phyloP scores from a whole-genome alignment of 2,329 filamentous ascomycete genomes.

The Fusarium sp. region DNA sequence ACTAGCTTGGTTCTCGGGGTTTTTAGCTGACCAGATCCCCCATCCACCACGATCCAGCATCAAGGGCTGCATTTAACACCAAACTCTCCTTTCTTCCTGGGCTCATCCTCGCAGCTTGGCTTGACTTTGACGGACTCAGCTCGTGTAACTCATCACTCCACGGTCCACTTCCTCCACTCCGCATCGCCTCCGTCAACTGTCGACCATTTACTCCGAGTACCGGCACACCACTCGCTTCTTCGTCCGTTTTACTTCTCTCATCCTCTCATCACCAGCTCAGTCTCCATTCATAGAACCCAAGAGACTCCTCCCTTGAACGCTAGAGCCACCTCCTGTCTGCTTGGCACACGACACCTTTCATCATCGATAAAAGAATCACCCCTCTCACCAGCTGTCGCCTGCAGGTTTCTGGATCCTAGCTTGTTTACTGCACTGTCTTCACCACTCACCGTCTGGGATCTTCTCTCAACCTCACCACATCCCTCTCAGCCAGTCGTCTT shows the following conservation, averaged over 20 bases:
- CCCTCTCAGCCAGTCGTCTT: slow-evolving; percentile 44
- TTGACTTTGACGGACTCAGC: slow-evolving; percentile 36
- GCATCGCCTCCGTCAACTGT: slow-evolving; percentile 34
- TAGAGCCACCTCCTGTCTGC: slow-evolving; percentile 42
- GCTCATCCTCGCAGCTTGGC: slow-evolving; percentile 9
- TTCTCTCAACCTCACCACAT: slow-evolving; percentile 41
- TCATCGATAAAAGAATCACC: slow-evolving; percentile 48
- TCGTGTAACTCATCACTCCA: slow-evolving; percentile 37
- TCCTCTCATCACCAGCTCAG: slow-evolving; percentile 32
- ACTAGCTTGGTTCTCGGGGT: slow-evolving; percentile 32
- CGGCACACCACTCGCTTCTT: slow-evolving; percentile 28
- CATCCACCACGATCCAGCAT: slow-evolving; percentile 8
- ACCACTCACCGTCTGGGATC: slow-evolving; percentile 37
- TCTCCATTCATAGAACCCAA: slow-evolving; percentile 20
- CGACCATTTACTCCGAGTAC: slow-evolving; percentile 15
- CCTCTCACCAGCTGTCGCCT: slow-evolving; percentile 40
- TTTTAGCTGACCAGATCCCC: slow-evolving; percentile 33
- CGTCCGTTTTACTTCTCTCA: slow-evolving; percentile 27
- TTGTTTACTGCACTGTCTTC: slow-evolving; percentile 38
- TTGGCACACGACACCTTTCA: slow-evolving; percentile 46
- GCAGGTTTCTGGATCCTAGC: slow-evolving; percentile 35
- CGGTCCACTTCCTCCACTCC: slow-evolving; percentile 35
- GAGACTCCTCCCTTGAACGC: slow-evolving; percentile 35
- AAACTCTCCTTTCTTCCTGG: slow-evolving; percentile 30
- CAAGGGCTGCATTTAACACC: slow-evolving; percentile 33